phyloP scores from a whole-genome alignment of 805 yeast species.

The Suhomyces xylopsoci region DNA sequence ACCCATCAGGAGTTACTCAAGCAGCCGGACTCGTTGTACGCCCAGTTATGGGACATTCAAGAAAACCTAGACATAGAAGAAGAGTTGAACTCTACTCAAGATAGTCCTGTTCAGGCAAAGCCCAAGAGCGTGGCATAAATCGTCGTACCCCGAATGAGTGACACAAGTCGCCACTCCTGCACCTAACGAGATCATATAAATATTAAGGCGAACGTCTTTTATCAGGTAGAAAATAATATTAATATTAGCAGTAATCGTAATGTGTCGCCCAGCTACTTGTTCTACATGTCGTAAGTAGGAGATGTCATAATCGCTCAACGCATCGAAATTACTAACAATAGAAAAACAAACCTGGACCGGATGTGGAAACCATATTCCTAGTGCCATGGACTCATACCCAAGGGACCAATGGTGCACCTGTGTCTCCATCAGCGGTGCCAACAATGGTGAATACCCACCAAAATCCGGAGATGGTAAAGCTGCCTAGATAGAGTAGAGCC shows the following conservation, averaged over 20 bases:
- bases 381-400: slow-evolving; percentile 36
- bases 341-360: slow-evolving; percentile 39
- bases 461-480: slow-evolving; percentile 30
- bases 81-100: slow-evolving; percentile 3
- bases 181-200: neutral
- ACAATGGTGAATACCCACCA: slow-evolving; percentile 34
- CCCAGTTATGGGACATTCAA: slow-evolving; percentile 87
- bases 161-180: neutral
- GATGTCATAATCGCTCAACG: neutral
- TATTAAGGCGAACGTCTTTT: neutral
- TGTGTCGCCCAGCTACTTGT: slow-evolving; percentile 12
- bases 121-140: neutral
- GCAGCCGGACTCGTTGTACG: slow-evolving; percentile 60
- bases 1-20: slow-evolving; percentile 63
- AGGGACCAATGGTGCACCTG: slow-evolving; percentile 36
- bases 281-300: slow-evolving; percentile 8
- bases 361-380: slow-evolving; percentile 44
- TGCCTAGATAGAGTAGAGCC: neutral
- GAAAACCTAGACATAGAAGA: slow-evolving; percentile 53
- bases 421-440: slow-evolving; percentile 25
- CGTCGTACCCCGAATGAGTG: neutral
- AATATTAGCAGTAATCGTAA: neutral
- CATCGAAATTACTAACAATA: neutral
- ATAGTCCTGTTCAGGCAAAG: neutral
- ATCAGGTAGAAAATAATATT: neutral